Evolutionary conservation across 768 basidiomycete species (phyloP).

Genomic region (Dioszegia aurantiaca): DNA sequence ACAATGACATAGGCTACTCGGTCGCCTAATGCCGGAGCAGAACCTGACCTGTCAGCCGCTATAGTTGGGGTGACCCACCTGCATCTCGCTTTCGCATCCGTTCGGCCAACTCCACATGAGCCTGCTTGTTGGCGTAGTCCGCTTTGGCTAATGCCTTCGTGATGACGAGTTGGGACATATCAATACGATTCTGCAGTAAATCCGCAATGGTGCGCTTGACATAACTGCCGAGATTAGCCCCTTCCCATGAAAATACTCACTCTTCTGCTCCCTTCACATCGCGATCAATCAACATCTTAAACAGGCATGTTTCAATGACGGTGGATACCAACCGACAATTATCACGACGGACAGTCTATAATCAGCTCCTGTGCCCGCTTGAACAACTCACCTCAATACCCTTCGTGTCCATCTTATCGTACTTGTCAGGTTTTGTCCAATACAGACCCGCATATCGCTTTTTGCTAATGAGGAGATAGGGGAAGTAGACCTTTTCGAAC

Average conservation of each 20-base stretch:
- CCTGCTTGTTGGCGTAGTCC: constrained; percentile 95
- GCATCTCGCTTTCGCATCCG: constrained; percentile 96
- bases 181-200: constrained; percentile 90
- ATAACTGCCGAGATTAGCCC: constrained; percentile 60
- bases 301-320: constrained; percentile 94
- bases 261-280: constrained; percentile 91
- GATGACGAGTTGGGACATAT: constrained; percentile 99
- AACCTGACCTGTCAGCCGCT: constrained; percentile 60
- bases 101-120: constrained; percentile 91
- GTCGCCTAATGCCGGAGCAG: constrained; percentile 94
- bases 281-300: constrained; percentile 94
- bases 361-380: neutral
- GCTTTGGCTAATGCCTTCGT: constrained; percentile 89
- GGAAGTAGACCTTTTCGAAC: constrained; percentile 99
- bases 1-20: constrained; percentile 99
- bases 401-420: constrained; percentile 99
- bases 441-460: constrained; percentile 98
- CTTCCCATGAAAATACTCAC: constrained; percentile 56
- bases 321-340: constrained; percentile 98
- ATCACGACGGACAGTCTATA: constrained; percentile 91
- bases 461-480: constrained; percentile 95
- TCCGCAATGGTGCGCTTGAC: constrained; percentile 91
- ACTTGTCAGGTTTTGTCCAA: constrained; percentile 93
- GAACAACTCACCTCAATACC: constrained; percentile 79
- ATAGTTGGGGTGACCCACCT: constrained; percentile 54